phyloP scores from a whole-genome alignment of 495 filamentous ascomycete species.

The Penicillium daleae region DNA sequence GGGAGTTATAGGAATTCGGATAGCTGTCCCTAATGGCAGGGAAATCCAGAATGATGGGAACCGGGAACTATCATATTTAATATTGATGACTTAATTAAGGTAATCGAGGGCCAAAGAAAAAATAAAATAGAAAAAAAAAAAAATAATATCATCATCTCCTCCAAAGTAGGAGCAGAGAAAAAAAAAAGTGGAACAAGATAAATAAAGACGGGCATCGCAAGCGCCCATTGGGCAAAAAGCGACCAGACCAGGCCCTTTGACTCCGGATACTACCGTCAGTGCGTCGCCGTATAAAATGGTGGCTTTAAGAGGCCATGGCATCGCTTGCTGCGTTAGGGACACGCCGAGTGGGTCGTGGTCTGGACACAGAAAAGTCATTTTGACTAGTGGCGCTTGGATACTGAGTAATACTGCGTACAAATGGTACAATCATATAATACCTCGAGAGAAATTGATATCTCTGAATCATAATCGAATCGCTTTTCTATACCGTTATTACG shows the following conservation, averaged over 20 bases:
- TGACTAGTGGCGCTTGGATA: neutral
- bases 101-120: slow-evolving; percentile 4
- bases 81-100: slow-evolving; percentile 9
- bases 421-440: slow-evolving; percentile 1
- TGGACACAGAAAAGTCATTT: slow-evolving; percentile 4
- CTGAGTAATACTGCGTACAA: slow-evolving; percentile 3
- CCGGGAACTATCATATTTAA: slow-evolving; percentile 12
- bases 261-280: slow-evolving; percentile 31
- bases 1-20: slow-evolving; percentile 14
- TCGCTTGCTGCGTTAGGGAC: slow-evolving; percentile 16
- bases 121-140: slow-evolving; percentile 17
- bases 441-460: neutral
- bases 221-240: slow-evolving; percentile 20
- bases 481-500: no score
- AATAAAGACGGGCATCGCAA: slow-evolving; percentile 27
- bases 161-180: slow-evolving; percentile 15
- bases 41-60: slow-evolving; percentile 12
- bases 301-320: slow-evolving; percentile 1
- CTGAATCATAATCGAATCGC: no score
- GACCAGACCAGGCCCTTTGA: slow-evolving; percentile 18
- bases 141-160: slow-evolving; percentile 3
- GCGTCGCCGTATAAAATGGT: slow-evolving; percentile 24
- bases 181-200: slow-evolving; percentile 29
- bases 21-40: neutral
- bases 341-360: slow-evolving; percentile 23